phyloP scores from a whole-genome alignment of 441 rosid species.

The Aleurites moluccanus region DNA sequence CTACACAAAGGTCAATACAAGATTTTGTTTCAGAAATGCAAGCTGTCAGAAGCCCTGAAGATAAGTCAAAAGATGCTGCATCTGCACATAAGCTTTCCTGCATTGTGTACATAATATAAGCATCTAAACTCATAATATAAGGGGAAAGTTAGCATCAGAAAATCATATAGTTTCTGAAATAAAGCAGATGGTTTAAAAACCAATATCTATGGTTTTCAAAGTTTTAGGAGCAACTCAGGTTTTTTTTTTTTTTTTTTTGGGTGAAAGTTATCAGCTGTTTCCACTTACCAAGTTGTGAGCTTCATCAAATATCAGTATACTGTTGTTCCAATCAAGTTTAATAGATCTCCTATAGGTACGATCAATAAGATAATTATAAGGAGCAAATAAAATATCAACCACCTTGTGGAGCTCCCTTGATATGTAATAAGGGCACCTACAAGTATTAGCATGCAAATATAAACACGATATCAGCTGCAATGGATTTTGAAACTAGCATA shows the following conservation, averaged over 20 bases:
- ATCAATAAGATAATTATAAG: conserved; percentile 91
- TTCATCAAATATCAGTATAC: conserved; percentile 92
- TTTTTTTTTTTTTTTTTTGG: conserved; percentile 3
- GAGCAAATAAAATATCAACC: conserved; percentile 86
- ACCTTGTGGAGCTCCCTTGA: conserved; percentile 86
- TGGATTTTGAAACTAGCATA: conserved; percentile 9
- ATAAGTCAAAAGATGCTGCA: conserved; percentile 95
- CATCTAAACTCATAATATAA: conserved; percentile 14
- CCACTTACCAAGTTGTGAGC: conserved; percentile 94
- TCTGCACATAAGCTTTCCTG: conserved; percentile 97
- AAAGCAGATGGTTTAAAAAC: conserved; percentile 9
- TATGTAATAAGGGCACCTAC: conserved; percentile 87
- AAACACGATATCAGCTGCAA: conserved; percentile 22
- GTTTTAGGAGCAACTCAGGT: not conserved
- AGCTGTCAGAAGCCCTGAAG: conserved; percentile 71
- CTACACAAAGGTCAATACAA: conserved; percentile 70
- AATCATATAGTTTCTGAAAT: conserved; percentile 5
- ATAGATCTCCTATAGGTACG: conserved; percentile 61
- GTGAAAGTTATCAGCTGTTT: conserved; percentile 20
- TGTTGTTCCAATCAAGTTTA: conserved; percentile 59
- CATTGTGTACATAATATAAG: conserved; percentile 29
- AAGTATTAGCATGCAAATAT: conserved; percentile 29
- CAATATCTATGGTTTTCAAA: not conserved
- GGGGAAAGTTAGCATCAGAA: conserved; percentile 1
- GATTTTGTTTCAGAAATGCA: conserved; percentile 89